Base-by-base conservation (phyloP, 257 asterid genomes). In the Ehretia macrophylla region DNA sequence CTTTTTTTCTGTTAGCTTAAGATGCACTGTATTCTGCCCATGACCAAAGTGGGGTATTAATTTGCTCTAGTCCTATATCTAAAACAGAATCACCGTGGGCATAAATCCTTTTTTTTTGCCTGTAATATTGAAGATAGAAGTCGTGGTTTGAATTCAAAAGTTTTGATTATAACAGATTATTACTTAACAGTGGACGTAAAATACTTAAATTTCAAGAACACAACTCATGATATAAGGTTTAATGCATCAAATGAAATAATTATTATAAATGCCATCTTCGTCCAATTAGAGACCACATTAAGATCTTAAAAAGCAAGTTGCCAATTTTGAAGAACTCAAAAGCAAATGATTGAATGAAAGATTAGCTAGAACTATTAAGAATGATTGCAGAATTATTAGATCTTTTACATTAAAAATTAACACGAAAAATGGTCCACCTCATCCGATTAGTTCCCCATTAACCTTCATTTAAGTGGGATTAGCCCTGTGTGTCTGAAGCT, bases 311-410 rank as follows among this genome's bases (percentile, higher is more conserved):
- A 58, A 68, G 64, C 48, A 46, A 19, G 9, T 51, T 11, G 55
- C 16, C 54, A 17, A 54, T 42, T 60, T 48, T 37, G 17, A 63
- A 60, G 19, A 46, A 18, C 17, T 35, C 49, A 61, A 18, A 63
- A 48, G 63, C 32, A 60, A 56, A 58, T 44, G 19, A 59, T 69
- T 65, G 14, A 23, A 35, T 19, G 54, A 47, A 47, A 51, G 48
- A 51, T 49, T 52, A 60, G 55, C 51, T 59, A 44, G 21, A 17
- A 60, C 16, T n/a, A 12, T 18, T 10, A 42, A 42, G 32, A 55
- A 64, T 68, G 59, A 68, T 63, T 67, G 54, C 5, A 58, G 32
- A 20, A 68, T 66, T 53, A 70, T 59, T 53, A 56, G 45, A 54
- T 59, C 51, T n/a, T 6, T 32, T 54, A 21, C 27, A 50, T 18